Evolutionary conservation across 2,329 filamentous ascomycete genomes (phyloP), one percentile per base, ranked within the genome.

Genomic region (Lasiodiplodia theobromae): DNA sequence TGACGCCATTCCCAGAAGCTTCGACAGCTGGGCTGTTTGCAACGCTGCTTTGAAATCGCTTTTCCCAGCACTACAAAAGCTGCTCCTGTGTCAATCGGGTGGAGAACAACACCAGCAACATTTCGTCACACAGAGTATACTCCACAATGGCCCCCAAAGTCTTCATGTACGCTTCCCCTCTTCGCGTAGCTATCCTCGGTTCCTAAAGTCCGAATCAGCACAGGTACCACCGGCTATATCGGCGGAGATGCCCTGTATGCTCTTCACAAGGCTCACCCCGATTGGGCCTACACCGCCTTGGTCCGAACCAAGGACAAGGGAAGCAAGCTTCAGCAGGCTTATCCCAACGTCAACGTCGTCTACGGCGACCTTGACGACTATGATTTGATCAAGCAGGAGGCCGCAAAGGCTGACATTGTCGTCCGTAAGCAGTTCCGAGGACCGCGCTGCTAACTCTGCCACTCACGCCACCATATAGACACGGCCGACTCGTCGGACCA

Each of bases 401-500:
- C 67, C 2, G 10, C 60, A 5, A 65, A 44, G 10, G 69, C 69
- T 21, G 69, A 68, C 37, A 68, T 69, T 7, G 68, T 69, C 16
- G 73, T 86, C 16, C 65, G 66, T 63, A 54, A 28, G 66, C 52
- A 2, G 1, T 1, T 3, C 21, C 7, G 14, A 47, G 3, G 8
- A 6, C 1, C 2, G n/a, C 2, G 0, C 21, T 14, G 14, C 2
- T 10, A 12, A 47, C n/a, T 7, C 10, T 23, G 3, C 6, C 11
- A 3, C 40, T 62, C 25, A 62, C 38, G 8, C 40, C 5, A 18
- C n/a, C 44, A 25, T 18, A 11, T 66, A 77, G 76, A 76, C 69
- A 73, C 71, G 52, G 74, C 75, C 25, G 64, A 76, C 66, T 73
- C 74, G 0, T 74, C 74, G 0, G 76, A 79, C 68, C 77, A 79